Base-by-base conservation (phyloP, 129 eudicot genomes). In the Artemisia annua region DNA sequence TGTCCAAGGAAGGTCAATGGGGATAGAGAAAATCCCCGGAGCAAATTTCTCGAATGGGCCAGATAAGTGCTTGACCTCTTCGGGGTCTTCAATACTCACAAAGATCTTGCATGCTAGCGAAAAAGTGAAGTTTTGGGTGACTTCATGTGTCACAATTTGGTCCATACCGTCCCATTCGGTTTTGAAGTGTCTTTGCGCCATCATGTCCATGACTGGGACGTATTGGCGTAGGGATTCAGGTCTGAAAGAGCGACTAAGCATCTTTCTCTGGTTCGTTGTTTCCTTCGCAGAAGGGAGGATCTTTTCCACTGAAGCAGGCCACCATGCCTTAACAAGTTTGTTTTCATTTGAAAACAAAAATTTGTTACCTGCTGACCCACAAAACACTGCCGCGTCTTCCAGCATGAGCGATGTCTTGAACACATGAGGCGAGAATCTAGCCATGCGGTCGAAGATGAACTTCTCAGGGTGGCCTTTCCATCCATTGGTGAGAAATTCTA, bases 261-360 rank as follows among this genome's bases (percentile, higher is more conserved):
- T 58, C 39, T 61, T 79, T 18, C 80, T 49, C 78, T 71, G 50
- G 66, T 71, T 78, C 24, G 60, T 78, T 44, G 72, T 75, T 57
- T 84, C 85, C 12, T 55, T 80, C 11, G 54, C 73, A 1, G 80
- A 72, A 26, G 86, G 89, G 69, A 85, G 79, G 52, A 85, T 44
- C 46, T 79, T 85, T 30, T 75, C 73, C 5, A 82, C 72, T 0
- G 84, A 71, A 61, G 69, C 11, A 0, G 87, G 86, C 78, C 77
- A 79, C 86, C 89, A 82, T 3, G 79, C 72, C 32, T 55, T 74
- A 4, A 85, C 81, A 6, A 82, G 83, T 69, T 82, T 85, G 75
- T 82, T 75, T 78, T 85, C 89, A 60, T 85, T 85, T 0, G 85
- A 79, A 69, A 85, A 82, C 66, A 85, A 73, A 74, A 85, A 83